Base-by-base conservation (phyloP, 2,329 filamentous ascomycete species). In the Rutstroemia sp. region DNA sequence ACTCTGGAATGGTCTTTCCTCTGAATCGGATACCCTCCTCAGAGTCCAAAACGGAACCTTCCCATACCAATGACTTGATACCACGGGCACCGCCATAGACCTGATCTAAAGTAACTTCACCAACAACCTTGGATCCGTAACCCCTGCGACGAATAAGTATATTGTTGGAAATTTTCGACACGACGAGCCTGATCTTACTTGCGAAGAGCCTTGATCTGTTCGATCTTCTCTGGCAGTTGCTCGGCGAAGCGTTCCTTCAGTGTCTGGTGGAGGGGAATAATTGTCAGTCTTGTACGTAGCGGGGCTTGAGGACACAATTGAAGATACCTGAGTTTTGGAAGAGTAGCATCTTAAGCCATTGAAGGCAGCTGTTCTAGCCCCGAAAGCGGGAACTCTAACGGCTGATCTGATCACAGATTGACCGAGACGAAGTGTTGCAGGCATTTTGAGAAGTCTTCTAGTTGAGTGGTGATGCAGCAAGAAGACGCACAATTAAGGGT, bases 1-100 rank as follows among this genome's bases (percentile, higher is more conserved):
- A 96, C 78, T 99, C 94, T 68, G 94, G 94, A 70, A 99, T 99
- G 66, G 94, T 99, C 84, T 92, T 94, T 80, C 94, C 94, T 73
- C 94, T 88, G 87, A 99, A 99, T 69, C 94, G 89, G 77, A 99
- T 99, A 79, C 94, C 94, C 83, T 99, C 94, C 81, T 97, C 91
- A 57, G 92, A 83, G 78, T 99, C 94, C 70, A 99, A 88, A 69
- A 99, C 94, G 70, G 94, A 99, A 69, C 92, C 85, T 78, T 99
- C 94, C 94, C 94, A 99, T 70, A 99, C 94, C 61, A 99, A 87
- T 68, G 87, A 87, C 85, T 97, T 99, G 80, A 99, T 95, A 71
- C 94, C 92, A 80, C 94, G 92, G 72, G 94, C 94, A 86, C 94
- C 94, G 74, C 94, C 94, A 75, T 97, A 99, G 73, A 96, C 94